Base-by-base conservation (phyloP, 148 eudicot genomes). In the Silene latifolia region DNA sequence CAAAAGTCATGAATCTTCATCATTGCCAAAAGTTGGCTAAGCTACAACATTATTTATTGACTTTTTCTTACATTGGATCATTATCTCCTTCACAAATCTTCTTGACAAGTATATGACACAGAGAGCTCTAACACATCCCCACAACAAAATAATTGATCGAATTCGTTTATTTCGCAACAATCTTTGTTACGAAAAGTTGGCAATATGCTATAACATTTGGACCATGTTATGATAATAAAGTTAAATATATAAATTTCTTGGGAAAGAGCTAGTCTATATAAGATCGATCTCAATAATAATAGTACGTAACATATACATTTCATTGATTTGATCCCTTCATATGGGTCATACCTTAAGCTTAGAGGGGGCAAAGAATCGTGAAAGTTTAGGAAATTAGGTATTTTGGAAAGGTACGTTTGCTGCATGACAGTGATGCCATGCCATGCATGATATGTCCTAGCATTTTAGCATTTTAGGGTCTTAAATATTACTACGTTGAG, bases 301-400 rank as follows among this genome's bases (percentile, higher is more conserved):
- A n/a, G n/a, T n/a, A n/a, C n/a, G n/a, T n/a, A n/a, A n/a, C n/a
- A n/a, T n/a, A n/a, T n/a, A n/a, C 51, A 71, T 57, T 72, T 44
- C 69, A 72, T 27, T 72, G 79, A 76, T 76, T 24, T 80, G 80
- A 76, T 58, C 76, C 76, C 69, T 47, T 76, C 62, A 58, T 9
- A 72, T 72, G 83, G 79, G 80, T 76, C 76, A 76, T 76, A 19
- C 68, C 42, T 11, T 80, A 71, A 56, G 74, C 10, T 60, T 25
- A 70, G 68, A 80, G 80, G 83, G 77, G 64, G 80, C 83, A 80
- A 76, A 53, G 7, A 56, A 80, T 80, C 80, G 83, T 80, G 83
- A 80, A 72, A 80, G 80, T 72, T 57, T 76, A 47, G 68, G 73
- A 80, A 72, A 76, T 80, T 80, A 80, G 83, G 83, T 76, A 80